Evolutionary conservation across 2,329 filamentous ascomycete genomes (phyloP).

Genomic region (Alternaria arbusti): DNA sequence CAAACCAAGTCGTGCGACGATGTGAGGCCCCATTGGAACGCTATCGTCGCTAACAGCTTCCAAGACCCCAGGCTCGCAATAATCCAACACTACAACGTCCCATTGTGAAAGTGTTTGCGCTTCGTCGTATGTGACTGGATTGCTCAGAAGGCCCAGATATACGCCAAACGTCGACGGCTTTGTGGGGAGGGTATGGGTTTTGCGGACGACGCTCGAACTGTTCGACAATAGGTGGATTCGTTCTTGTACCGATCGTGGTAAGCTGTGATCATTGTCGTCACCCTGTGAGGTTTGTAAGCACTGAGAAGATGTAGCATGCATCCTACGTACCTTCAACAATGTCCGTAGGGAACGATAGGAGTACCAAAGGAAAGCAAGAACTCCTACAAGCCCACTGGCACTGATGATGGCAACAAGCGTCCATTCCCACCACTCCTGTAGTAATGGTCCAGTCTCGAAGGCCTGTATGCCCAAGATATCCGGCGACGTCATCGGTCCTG

Average conservation of each 20-base stretch:
- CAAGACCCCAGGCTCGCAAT: constrained; percentile 37
- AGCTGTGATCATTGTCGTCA: constrained; percentile 14
- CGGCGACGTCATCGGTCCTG: constrained; percentile 10
- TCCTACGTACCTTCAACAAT: constrained; percentile 23
- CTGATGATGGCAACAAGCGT: constrained; percentile 40
- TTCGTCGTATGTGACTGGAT: constrained; percentile 35
- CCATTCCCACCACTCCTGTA: constrained; percentile 44
- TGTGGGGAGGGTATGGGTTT: constrained; percentile 23
- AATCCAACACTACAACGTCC: constrained; percentile 43
- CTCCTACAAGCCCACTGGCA: constrained; percentile 36
- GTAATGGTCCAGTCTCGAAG: constrained; percentile 28
- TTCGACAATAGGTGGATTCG: constrained; percentile 35
- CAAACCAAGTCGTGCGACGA: constrained; percentile 44
- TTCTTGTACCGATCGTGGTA: constrained; percentile 41
- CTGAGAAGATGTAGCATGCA: neutral
- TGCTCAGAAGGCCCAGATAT: constrained; percentile 39
- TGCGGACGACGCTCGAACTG: constrained; percentile 26
- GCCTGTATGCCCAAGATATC: constrained; percentile 40
- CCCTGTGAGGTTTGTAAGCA: constrained; percentile 23
- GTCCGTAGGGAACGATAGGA: constrained; percentile 27
- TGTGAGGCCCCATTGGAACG: constrained; percentile 34
- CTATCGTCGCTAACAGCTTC: constrained; percentile 35
- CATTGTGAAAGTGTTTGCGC: constrained; percentile 37
- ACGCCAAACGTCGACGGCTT: constrained; percentile 47
- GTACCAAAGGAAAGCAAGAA: constrained; percentile 36